A percentile compares a stretch with the other conserved stretches of the same genome.
These are phyloP conservation scores for Neoboletus brunneissimus DNA, from an alignment of 768 basidiomycete genomes.

Conservation along the genomic window DNA sequence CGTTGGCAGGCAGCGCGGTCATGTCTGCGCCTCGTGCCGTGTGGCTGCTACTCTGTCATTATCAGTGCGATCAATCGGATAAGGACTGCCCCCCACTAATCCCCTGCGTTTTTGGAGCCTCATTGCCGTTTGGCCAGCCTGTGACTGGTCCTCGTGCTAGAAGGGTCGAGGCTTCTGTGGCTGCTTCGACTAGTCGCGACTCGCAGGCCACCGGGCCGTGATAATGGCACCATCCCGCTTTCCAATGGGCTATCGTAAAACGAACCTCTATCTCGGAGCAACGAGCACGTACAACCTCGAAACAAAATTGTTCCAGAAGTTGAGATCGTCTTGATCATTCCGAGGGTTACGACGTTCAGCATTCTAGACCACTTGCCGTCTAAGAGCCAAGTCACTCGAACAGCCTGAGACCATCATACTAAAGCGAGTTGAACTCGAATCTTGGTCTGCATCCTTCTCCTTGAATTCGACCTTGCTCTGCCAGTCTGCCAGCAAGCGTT, in stretches of 20 bases:
- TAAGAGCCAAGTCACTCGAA: not conserved
- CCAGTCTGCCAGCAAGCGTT: not conserved
- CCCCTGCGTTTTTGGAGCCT: not conserved
- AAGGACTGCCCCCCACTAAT: not conserved
- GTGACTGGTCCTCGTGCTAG: not conserved
- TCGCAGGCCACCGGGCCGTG: not conserved
- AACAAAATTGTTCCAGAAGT: not conserved
- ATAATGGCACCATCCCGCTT: not conserved
- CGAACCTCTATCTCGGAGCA: not conserved
- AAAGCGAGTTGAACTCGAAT: not conserved
- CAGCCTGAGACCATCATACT: not conserved
- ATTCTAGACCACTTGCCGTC: not conserved
- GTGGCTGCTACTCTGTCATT: not conserved
- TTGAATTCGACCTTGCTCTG: not conserved
- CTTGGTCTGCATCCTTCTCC: not conserved
- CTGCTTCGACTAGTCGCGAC: not conserved
- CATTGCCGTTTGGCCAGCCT: not conserved
- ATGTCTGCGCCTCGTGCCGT: not conserved
- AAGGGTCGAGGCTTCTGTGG: constrained; percentile 1
- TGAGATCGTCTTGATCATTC: constrained; percentile 1
- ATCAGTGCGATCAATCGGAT: constrained; percentile 1
- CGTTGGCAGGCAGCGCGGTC: not conserved
- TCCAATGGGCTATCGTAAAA: not conserved
- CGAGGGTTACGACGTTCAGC: constrained; percentile 1
- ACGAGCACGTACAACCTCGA: not conserved